Evolutionary conservation across 2,329 filamentous ascomycete genomes (phyloP).

Genomic region (Diaporthe velutina): DNA sequence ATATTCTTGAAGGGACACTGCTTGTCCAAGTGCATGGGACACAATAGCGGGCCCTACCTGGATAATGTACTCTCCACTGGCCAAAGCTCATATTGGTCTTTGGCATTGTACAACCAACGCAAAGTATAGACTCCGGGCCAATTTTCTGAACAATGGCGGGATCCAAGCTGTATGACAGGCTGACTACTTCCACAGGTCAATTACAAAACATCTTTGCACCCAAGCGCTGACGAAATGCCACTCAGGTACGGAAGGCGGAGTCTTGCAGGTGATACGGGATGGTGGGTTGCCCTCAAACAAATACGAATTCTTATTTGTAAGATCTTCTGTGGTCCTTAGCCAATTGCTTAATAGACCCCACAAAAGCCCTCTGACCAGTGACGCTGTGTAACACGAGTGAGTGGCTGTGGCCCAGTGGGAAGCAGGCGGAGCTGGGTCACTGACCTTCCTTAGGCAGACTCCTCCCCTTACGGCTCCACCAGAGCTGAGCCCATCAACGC

Average conservation of each 20-base stretch:
- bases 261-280: background rate
- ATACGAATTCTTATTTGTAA: background rate
- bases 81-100: too few species aligned
- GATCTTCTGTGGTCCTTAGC: background rate
- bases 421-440: background rate
- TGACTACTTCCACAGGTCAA: too few species aligned
- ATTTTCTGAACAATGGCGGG: too few species aligned
- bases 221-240: background rate
- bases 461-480: background rate
- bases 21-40: too few species aligned
- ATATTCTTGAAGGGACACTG: too few species aligned
- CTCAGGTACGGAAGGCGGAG: too few species aligned
- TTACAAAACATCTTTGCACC: background rate
- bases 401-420: background rate
- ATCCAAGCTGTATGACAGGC: too few species aligned
- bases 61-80: too few species aligned
- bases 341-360: background rate
- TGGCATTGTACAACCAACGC: too few species aligned
- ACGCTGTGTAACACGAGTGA: background rate
- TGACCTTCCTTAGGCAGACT: background rate
- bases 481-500: background rate
- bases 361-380: background rate
- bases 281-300: background rate
- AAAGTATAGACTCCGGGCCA: too few species aligned
- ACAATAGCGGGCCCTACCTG: too few species aligned